phyloP scores from a whole-genome alignment of 1,284 basidiomycete genomes.

The Fomitopsis pinicola region DNA sequence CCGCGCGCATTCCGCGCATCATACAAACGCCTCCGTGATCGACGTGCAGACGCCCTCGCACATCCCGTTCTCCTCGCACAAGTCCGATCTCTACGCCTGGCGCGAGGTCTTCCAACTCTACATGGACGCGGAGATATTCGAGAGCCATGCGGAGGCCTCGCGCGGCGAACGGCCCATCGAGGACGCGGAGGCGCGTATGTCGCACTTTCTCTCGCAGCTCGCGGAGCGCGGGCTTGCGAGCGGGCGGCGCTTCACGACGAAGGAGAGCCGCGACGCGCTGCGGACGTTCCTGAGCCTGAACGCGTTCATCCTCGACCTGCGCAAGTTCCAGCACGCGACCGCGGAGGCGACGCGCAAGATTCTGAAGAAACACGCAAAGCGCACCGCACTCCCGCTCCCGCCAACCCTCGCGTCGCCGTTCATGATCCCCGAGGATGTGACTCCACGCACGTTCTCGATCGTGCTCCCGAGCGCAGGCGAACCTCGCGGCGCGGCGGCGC shows the following conservation, averaged over 20 bases:
- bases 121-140: constrained; percentile 86
- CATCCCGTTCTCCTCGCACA: constrained; percentile 20
- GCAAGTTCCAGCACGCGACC: constrained; percentile 87
- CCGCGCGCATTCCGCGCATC: constrained; percentile 41
- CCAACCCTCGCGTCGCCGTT: constrained; percentile 21
- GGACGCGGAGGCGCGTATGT: constrained; percentile 71
- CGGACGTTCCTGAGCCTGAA: constrained; percentile 83
- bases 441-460: constrained; percentile 5
- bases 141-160: constrained; percentile 68
- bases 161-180: constrained; percentile 74
- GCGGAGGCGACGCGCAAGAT: constrained; percentile 88
- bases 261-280: constrained; percentile 63
- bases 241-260: constrained; percentile 54
- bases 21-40: constrained; percentile 35
- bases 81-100: constrained; percentile 87
- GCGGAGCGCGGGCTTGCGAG: constrained; percentile 58
- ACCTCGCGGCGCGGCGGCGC: constrained; percentile 6
- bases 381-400: constrained; percentile 64
- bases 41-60: constrained; percentile 12
- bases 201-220: constrained; percentile 68
- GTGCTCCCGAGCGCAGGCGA: constrained; percentile 5
- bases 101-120: constrained; percentile 89
- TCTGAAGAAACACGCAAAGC: constrained; percentile 93
- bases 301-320: constrained; percentile 78
- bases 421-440: constrained; percentile 6